Conservation (phyloP, 73 alveolate genomes). For the Tetrahymena borealis region DNA sequence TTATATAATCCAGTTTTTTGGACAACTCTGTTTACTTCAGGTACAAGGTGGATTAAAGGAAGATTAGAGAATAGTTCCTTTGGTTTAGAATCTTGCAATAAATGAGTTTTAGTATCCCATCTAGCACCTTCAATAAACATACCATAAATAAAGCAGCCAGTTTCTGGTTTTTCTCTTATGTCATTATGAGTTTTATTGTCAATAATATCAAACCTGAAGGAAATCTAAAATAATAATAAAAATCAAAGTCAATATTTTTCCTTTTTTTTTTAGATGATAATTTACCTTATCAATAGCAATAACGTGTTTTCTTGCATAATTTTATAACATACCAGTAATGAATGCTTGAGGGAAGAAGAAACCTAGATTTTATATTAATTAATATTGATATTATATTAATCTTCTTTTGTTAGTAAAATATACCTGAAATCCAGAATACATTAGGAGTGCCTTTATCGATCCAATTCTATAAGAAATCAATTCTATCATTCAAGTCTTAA, state of each 20-base stretch:
- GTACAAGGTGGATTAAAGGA: constrained; percentile 83
- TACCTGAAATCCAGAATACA: constrained; percentile 97
- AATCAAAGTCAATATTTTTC: constrained; percentile 18
- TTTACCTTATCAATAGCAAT: constrained; percentile 95
- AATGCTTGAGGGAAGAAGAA: constrained; percentile 99
- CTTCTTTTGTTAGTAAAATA: not conserved
- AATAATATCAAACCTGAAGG: constrained; percentile 55
- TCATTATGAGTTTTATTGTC: constrained; percentile 85
- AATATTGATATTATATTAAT: not conserved
- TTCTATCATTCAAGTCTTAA: constrained; percentile 87
- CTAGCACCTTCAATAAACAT: constrained; percentile 98
- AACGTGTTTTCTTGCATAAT: constrained; percentile 97
- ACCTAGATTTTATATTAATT: constrained; percentile 22
- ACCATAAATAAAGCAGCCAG: constrained; percentile 95
- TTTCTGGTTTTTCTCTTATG: constrained; percentile 86
- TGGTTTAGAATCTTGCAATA: constrained; percentile 75
- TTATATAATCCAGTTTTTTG: constrained; percentile 59
- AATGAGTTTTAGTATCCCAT: constrained; percentile 90
- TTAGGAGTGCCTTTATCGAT: constrained; percentile 94
- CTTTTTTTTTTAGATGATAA: constrained; percentile 45
- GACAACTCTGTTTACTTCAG: constrained; percentile 76
- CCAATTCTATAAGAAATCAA: constrained; percentile 66
- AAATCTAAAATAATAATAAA: constrained; percentile 7
- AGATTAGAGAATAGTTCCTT: constrained; percentile 81
- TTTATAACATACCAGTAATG: constrained; percentile 98